Evolutionary conservation across 2,329 filamentous ascomycete genomes (phyloP).

Genomic region (Amauroascus verrucosus): DNA sequence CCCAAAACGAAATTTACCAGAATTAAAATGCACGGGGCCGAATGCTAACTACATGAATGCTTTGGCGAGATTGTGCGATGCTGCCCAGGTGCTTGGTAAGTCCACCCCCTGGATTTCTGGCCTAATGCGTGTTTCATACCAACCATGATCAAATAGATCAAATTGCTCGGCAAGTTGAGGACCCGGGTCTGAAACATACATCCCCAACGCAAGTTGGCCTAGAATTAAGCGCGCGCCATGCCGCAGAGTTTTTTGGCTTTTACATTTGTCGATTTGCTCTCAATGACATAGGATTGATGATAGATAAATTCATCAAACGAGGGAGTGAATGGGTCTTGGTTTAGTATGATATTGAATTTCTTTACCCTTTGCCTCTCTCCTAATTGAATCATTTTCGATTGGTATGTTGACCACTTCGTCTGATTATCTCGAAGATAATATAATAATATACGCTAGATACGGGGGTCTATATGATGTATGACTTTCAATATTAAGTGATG

Average conservation of each 20-base stretch:
- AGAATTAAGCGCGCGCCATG: conserved; percentile 84
- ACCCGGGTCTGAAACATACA: conserved; percentile 81
- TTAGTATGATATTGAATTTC: conserved; percentile 22
- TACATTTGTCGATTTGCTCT: conserved; percentile 94
- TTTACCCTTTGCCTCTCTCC: neutral
- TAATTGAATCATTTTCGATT: neutral
- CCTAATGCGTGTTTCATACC: neutral
- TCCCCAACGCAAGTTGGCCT: conserved; percentile 92
- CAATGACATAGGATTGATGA: conserved; percentile 66
- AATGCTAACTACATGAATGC: conserved; percentile 86
- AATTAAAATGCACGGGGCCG: conserved; percentile 66
- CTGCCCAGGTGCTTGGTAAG: conserved; percentile 83
- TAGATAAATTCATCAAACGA: conserved; percentile 96
- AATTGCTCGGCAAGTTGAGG: conserved; percentile 91
- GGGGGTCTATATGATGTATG: neutral
- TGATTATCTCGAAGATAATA: conserved; percentile 1
- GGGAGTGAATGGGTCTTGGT: conserved; percentile 85
- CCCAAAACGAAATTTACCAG: conserved; percentile 58
- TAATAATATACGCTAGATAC: neutral
- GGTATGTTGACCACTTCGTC: neutral
- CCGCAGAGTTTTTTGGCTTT: conserved; percentile 95
- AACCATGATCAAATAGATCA: conserved; percentile 53
- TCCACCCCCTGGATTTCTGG: conserved; percentile 14
- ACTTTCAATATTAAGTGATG: neutral
- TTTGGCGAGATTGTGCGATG: conserved; percentile 82